Evolutionary conservation across 2,329 filamentous ascomycete species (phyloP), one percentile per base, ranked within the genome.

Genomic region (Trichoderma koningii): DNA sequence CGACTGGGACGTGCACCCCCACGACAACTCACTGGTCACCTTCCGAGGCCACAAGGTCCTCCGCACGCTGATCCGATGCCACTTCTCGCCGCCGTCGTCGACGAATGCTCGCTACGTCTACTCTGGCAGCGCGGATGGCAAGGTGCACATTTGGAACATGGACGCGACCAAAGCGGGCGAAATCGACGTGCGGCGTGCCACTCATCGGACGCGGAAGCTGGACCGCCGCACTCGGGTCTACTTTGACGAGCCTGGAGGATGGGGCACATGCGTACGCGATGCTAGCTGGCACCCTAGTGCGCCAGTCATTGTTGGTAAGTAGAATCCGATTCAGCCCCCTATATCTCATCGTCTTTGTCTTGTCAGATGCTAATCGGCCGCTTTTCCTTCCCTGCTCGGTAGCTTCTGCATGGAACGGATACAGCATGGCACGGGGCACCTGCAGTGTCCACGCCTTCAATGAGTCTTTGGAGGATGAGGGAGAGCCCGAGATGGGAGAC

Each of bases 91-190:
- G 0, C 87, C 92, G 0, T 87, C 85, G 12, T 93, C 91, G 73
- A 94, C 92, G 2, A 91, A 97, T 74, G 93, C 91, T 9, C 85
- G 92, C 71, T 98, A 97, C 73, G 93, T 99, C 23, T 98, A 97
- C 78, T 91, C 89, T 21, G 95, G 95, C 23, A 96, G 91, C 71
- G 87, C 92, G 68, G 92, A 97, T 70, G 95, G 95, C 55, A 90
- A 90, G 66, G 90, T 97, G 0, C 94, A 93, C 71, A 85, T 98
- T 48, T 99, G 91, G 84, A 98, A 98, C 73, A 80, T 98, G 77
- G 93, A 99, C 73, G 93, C 92, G 38, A 97, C 93, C 0, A 73
- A 91, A 12, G 92, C 91, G 0, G 87, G 85, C 5, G 87, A 85
- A 48, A 88, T 99, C 52, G 88, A 98, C 73, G 93, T 97, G 7